A percentile compares a stretch with the other conserved stretches of the same genome.
These are phyloP conservation scores for Hemisphaericaspora subhashii DNA, from an alignment of 1,139 yeast species.

Conservation along the genomic window DNA sequence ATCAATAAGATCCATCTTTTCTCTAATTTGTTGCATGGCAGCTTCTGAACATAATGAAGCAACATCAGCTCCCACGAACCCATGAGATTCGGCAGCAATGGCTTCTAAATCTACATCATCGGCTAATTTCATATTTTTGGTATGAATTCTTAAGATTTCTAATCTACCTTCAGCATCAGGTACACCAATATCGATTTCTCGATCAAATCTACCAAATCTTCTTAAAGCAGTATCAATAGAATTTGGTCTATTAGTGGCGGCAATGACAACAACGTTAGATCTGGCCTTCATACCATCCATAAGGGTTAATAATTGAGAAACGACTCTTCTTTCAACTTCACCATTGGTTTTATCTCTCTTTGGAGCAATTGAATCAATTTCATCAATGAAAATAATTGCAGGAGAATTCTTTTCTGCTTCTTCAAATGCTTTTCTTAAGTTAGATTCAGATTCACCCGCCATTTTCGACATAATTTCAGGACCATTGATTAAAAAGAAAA, in stretches of 20 bases:
- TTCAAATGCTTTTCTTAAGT: conserved; percentile 95
- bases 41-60: conserved; percentile 96
- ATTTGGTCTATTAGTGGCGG: conserved; percentile 91
- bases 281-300: conserved; percentile 99
- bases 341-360: conserved; percentile 99
- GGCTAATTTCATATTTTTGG: conserved; percentile 95
- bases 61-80: conserved; percentile 91
- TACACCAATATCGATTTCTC: conserved; percentile 98
- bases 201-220: conserved; percentile 98
- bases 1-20: conserved; percentile 97
- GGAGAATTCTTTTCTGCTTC: conserved; percentile 99
- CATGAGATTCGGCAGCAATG: conserved; percentile 79
- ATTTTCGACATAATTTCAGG: conserved; percentile 99
- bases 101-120: conserved; percentile 95
- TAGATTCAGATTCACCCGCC: conserved; percentile 99
- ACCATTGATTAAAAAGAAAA: conserved; percentile 95
- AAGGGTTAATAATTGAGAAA: conserved; percentile 90
- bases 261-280: conserved; percentile 91
- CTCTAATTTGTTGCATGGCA: conserved; percentile 92
- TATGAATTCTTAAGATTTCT: conserved; percentile 81
- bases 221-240: conserved; percentile 98
- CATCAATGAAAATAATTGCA: conserved; percentile 95
- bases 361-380: conserved; percentile 98
- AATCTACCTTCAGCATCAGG: conserved; percentile 99
- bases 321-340: conserved; percentile 96